Conservation (phyloP, 495 filamentous ascomycete genomes). For the Penicillium canescens region DNA sequence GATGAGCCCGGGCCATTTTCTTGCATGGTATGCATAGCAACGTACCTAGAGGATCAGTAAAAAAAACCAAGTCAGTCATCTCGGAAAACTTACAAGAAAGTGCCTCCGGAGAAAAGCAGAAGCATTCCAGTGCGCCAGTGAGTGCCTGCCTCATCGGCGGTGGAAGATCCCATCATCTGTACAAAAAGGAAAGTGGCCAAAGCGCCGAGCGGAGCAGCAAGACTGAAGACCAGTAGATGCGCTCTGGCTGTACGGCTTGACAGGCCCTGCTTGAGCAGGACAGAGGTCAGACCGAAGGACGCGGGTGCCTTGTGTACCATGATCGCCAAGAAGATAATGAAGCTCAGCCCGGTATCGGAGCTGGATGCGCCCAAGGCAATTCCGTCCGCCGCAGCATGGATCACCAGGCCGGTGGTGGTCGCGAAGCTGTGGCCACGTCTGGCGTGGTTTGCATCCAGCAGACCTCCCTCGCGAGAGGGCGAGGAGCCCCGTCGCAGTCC, state of each 20-base stretch:
- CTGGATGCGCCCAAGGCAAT: slow-evolving; percentile 92
- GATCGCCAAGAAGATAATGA: slow-evolving; percentile 93
- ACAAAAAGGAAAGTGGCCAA: slow-evolving; percentile 79
- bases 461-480: slow-evolving; percentile 40
- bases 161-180: slow-evolving; percentile 60
- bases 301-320: slow-evolving; percentile 98
- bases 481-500: slow-evolving; percentile 57
- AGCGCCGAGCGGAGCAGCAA: slow-evolving; percentile 87
- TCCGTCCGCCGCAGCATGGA: slow-evolving; percentile 94
- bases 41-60: slow-evolving; percentile 63
- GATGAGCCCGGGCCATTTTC: slow-evolving; percentile 59
- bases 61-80: slow-evolving; percentile 1
- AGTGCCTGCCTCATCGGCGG: slow-evolving; percentile 48
- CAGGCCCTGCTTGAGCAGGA: slow-evolving; percentile 84
- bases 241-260: slow-evolving; percentile 81
- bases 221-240: slow-evolving; percentile 86
- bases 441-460: slow-evolving; percentile 32
- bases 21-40: slow-evolving; percentile 98
- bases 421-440: slow-evolving; percentile 52
- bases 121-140: slow-evolving; percentile 92
- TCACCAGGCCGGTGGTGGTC: slow-evolving; percentile 91
- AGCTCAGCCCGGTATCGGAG: slow-evolving; percentile 68
- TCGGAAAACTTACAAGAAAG: slow-evolving; percentile 75
- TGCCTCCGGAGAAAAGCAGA: slow-evolving; percentile 88
- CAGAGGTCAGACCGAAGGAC: slow-evolving; percentile 88